phyloP scores from a whole-genome alignment of 257 asterid genomes.

The Solanum peruvianum region DNA sequence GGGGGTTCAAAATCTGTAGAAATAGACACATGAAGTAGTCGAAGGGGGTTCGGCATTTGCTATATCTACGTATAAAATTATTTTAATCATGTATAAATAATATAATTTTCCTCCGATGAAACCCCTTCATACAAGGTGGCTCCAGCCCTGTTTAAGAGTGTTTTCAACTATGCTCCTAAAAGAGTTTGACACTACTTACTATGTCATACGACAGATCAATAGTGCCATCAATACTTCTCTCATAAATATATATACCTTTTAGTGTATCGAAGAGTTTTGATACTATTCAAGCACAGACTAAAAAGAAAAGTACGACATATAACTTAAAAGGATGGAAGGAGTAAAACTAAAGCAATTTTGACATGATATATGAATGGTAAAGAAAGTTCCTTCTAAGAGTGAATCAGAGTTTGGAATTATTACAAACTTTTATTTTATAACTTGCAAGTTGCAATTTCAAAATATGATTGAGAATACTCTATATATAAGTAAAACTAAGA shows the following conservation, averaged over 20 bases:
- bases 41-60: too few species aligned
- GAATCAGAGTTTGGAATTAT: not conserved
- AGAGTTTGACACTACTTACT: too few species aligned
- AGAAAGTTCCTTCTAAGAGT: not conserved
- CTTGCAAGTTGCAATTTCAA: conserved; percentile 1
- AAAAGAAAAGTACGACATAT: not conserved
- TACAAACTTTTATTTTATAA: not conserved
- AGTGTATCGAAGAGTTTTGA: not conserved
- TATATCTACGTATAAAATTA: too few species aligned
- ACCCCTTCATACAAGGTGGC: too few species aligned
- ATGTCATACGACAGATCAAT: too few species aligned
- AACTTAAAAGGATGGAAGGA: not conserved
- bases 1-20: too few species aligned
- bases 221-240: not conserved
- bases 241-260: not conserved
- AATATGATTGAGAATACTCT: not conserved
- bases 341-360: not conserved
- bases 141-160: too few species aligned
- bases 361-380: not conserved
- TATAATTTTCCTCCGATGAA: too few species aligned
- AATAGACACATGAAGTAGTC: too few species aligned
- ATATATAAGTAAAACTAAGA: conserved; percentile 11
- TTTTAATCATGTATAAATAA: too few species aligned
- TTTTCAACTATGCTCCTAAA: too few species aligned
- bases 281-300: not conserved